These are phyloP conservation scores for Apiotrichum domesticum DNA, from an alignment of 1,284 basidiomycete species.

Conservation along the genomic window DNA sequence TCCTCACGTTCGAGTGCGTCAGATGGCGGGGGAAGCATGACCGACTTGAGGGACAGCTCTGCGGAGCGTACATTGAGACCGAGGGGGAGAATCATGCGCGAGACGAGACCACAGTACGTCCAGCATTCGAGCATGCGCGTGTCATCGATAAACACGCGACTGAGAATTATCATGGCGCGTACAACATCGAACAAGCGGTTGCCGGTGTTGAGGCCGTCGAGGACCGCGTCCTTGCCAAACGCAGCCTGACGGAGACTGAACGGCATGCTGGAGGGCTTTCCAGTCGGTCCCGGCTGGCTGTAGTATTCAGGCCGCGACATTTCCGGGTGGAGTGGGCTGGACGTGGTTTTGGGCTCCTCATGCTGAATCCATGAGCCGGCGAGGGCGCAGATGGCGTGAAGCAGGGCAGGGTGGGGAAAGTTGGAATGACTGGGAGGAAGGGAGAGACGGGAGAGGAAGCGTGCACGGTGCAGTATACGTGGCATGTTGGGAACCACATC, in stretches of 20 bases:
- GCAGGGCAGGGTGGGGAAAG: constrained; percentile 48
- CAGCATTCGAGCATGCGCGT: constrained; percentile 47
- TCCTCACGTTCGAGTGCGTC: constrained; percentile 46
- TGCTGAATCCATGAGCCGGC: constrained; percentile 32
- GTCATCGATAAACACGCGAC: constrained; percentile 43
- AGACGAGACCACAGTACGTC: constrained; percentile 40
- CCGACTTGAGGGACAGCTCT: constrained; percentile 38
- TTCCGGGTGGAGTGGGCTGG: not conserved
- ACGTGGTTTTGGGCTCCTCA: not conserved
- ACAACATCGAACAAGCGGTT: constrained; percentile 43
- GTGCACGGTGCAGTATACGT: constrained; percentile 41
- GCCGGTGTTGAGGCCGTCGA: constrained; percentile 40
- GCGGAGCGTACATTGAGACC: constrained; percentile 43
- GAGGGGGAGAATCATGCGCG: constrained; percentile 42
- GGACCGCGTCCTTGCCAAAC: constrained; percentile 38
- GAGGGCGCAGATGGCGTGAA: constrained; percentile 49
- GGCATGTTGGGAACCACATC: constrained; percentile 39
- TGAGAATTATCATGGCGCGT: constrained; percentile 42
- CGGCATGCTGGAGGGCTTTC: constrained; percentile 7
- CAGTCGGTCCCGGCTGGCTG: too few species aligned
- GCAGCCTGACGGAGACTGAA: constrained; percentile 36
- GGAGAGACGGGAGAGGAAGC: constrained; percentile 46
- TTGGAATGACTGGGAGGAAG: constrained; percentile 48
- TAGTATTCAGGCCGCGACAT: not conserved
- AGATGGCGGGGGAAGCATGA: constrained; percentile 38